Evolutionary conservation across 2,329 filamentous ascomycete genomes (phyloP).

Genomic region (Thelonectria rubi): DNA sequence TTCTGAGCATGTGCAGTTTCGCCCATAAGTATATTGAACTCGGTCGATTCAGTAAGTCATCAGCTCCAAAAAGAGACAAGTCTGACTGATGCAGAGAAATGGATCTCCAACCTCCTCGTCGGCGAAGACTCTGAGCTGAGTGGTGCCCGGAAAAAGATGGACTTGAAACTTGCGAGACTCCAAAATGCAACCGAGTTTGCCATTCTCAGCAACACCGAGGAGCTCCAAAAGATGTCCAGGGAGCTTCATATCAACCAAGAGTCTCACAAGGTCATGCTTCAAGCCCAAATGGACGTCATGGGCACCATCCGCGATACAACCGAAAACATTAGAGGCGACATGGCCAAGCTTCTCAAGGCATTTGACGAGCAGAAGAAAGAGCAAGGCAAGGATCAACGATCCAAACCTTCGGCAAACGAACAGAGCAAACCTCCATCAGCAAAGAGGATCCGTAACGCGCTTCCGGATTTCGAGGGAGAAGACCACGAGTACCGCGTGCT

Average conservation of each 20-base stretch:
- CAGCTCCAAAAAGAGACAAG: background rate
- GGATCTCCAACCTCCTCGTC: slow-evolving; percentile 42
- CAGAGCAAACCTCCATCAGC: slow-evolving; percentile 37
- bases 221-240: slow-evolving; percentile 39
- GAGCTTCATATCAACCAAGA: slow-evolving; percentile 42
- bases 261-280: slow-evolving; percentile 38
- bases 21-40: slow-evolving; percentile 48
- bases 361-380: slow-evolving; percentile 38
- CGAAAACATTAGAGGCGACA: slow-evolving; percentile 40
- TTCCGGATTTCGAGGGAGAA: slow-evolving; percentile 36
- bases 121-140: slow-evolving; percentile 46
- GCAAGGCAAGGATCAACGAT: slow-evolving; percentile 25
- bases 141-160: slow-evolving; percentile 43
- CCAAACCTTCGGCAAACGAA: slow-evolving; percentile 29
- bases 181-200: slow-evolving; percentile 47
- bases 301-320: slow-evolving; percentile 41
- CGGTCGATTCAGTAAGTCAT: slow-evolving; percentile 43
- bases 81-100: slow-evolving; percentile 39
- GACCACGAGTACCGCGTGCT: slow-evolving; percentile 40
- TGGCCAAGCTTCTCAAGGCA: slow-evolving; percentile 40
- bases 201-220: slow-evolving; percentile 47
- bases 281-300: slow-evolving; percentile 40
- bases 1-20: slow-evolving; percentile 46
- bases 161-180: slow-evolving; percentile 40
- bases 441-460: slow-evolving; percentile 37